These are phyloP conservation scores for Trichophyton simii DNA, from an alignment of 2,329 filamentous ascomycete genomes.

Conservation along the genomic window DNA sequence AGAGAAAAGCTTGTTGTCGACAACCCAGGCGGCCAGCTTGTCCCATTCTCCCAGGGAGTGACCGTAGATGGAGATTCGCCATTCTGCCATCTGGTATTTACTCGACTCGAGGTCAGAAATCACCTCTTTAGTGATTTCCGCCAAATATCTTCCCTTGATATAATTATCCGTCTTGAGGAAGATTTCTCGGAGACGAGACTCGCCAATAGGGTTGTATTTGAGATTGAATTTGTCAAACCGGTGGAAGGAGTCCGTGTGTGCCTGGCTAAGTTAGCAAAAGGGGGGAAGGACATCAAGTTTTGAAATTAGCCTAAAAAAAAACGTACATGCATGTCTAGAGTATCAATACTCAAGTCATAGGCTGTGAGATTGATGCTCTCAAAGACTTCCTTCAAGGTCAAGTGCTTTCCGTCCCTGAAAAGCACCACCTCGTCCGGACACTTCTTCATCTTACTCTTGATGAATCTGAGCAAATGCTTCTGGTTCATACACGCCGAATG, in stretches of 20 bases:
- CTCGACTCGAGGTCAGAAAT: conserved; percentile 94
- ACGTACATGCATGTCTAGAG: conserved; percentile 91
- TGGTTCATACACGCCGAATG: conserved; percentile 99
- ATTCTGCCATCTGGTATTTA: conserved; percentile 99
- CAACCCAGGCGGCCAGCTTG: conserved; percentile 90
- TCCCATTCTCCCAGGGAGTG: conserved; percentile 91
- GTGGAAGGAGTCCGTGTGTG: conserved; percentile 95
- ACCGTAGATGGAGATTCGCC: conserved; percentile 96
- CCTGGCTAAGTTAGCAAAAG: conserved; percentile 36
- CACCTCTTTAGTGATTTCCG: conserved; percentile 96
- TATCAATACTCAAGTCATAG: conserved; percentile 96
- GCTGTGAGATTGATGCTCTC: conserved; percentile 94
- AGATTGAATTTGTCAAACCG: conserved; percentile 99
- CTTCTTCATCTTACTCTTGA: conserved; percentile 99
- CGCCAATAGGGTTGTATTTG: conserved; percentile 95
- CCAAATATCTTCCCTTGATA: conserved; percentile 87
- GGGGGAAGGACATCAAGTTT: neutral
- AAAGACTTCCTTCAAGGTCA: conserved; percentile 88
- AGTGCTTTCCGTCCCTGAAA: conserved; percentile 78
- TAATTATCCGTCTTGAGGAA: conserved; percentile 98
- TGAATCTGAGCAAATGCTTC: conserved; percentile 93
- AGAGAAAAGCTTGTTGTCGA: conserved; percentile 96
- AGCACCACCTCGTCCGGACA: conserved; percentile 87
- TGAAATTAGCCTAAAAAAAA: neutral
- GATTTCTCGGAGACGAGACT: conserved; percentile 91